Evolutionary conservation across 225 moss, liverwort and hornwort species (phyloP).

Genomic region (Straminergon stramineum): DNA sequence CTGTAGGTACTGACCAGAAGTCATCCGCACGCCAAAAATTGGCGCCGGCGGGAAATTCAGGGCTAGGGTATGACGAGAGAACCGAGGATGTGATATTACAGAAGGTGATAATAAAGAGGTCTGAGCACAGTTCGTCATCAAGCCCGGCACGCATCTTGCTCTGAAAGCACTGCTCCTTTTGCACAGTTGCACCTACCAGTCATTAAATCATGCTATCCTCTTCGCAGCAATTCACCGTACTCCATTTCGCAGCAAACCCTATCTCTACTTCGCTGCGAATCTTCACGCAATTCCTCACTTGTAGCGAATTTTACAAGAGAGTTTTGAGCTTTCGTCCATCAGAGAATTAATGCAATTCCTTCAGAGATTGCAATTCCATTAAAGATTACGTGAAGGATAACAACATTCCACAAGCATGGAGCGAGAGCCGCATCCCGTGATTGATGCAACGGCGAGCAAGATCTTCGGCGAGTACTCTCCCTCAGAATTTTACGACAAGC

Average conservation of each 20-base stretch:
- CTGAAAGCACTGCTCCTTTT: neutral
- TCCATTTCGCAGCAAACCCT: neutral
- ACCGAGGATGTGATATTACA: neutral
- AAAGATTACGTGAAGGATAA: too few species aligned
- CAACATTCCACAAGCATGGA: neutral
- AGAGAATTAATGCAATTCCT: neutral
- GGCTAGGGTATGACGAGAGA: neutral
- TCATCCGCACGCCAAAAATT: neutral
- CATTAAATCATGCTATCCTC: neutral
- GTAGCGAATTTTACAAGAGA: neutral
- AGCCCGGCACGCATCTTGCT: neutral
- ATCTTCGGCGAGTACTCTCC: slow-evolving; percentile 47
- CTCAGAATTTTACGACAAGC: slow-evolving; percentile 49
- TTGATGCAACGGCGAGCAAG: slow-evolving; percentile 38
- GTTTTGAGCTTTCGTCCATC: neutral
- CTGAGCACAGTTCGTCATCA: neutral
- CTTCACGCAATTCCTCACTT: neutral
- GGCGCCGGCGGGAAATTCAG: neutral
- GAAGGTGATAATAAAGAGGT: neutral
- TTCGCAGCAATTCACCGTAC: neutral
- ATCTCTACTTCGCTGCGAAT: too few species aligned
- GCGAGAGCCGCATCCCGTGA: slow-evolving; percentile 47
- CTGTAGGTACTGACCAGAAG: neutral
- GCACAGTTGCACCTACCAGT: neutral
- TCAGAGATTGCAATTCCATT: too few species aligned